These are phyloP conservation scores for Talaromyces borbonicus DNA, from an alignment of 495 filamentous ascomycete genomes.

Conservation along the genomic window DNA sequence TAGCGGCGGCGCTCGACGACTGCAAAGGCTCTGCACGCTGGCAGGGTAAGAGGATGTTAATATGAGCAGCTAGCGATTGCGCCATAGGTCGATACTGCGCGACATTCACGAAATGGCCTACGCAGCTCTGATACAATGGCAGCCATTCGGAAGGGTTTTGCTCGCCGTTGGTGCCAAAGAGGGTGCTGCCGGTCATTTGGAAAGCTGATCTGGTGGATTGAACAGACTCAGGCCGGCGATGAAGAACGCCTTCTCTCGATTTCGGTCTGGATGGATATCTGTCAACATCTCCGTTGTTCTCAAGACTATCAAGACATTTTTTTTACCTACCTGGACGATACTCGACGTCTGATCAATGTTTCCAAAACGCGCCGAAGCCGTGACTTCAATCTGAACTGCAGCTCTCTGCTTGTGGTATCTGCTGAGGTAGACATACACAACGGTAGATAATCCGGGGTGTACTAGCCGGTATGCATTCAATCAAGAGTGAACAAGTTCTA, in stretches of 20 bases:
- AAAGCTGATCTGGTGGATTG: conserved; percentile 11
- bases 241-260: no score
- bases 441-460: no score
- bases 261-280: no score
- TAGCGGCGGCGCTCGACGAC: conserved; percentile 6
- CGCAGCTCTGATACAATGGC: conserved; percentile 75
- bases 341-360: conserved; percentile 23
- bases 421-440: conserved; percentile 24
- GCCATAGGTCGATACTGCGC: conserved; percentile 68
- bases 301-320: no score
- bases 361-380: conserved; percentile 28
- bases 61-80: conserved; percentile 82
- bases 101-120: conserved; percentile 77
- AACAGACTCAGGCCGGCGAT: conserved; percentile 1
- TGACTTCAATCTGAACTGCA: conserved; percentile 17
- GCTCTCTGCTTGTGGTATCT: conserved; percentile 16
- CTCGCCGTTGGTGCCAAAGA: conserved; percentile 26
- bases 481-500: no score
- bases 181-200: conserved; percentile 8
- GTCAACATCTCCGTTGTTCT: no score
- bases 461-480: no score
- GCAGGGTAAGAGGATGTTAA: conserved; percentile 62
- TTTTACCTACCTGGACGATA: no score
- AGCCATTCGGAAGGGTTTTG: conserved; percentile 82
- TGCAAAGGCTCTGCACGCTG: conserved; percentile 17